Base-by-base conservation (phyloP, 257 asterid species). In the Scutellaria barbata region DNA sequence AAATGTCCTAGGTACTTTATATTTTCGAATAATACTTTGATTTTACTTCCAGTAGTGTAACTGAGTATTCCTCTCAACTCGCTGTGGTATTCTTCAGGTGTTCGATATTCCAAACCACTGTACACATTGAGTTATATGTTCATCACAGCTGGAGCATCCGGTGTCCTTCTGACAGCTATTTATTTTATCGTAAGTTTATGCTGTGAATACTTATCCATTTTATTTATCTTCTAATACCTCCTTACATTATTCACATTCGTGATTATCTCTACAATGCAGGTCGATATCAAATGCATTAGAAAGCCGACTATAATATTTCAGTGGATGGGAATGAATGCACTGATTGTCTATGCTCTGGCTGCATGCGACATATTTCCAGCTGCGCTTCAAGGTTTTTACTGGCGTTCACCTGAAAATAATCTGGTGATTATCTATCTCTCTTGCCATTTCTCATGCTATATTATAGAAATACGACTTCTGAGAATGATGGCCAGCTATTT, bases 251-350 rank as follows among this genome's bases (percentile, higher is more conserved):
- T 77, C 69, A 37, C 30, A 12, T 46, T 59, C 25, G 30, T 48
- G n/a, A 22, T 30, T 14, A 66, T 48, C 76, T 40, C 69, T 52
- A 7, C 11, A 46, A 66, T 79, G 78, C 89, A 94, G 97, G 96
- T 89, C 20, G 97, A 94, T 77, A 56, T 81, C 51, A 87, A 80
- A 81, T 42, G 80, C 81, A 76, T 91, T 46, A 80, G 81, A 57
- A 89, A 81, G 81, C 95, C 97, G 16, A 80, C 82, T 8, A 46
- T 81, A 62, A 56, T 89, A 66, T 84, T 94, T 77, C 92, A 94
- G 78, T 94, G 97, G 97, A 91, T 89, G 96, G 99, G 99, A 69
- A 88, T 89, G 96, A 91, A 94, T 78, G 97, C 97, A 14, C 85
- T 94, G 45, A 76, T 91, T 39, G 76, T 91, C 55, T 91, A 94